Evolutionary conservation across 2,329 filamentous ascomycete genomes (phyloP).

Genomic region (Hymenoscyphus repandus): DNA sequence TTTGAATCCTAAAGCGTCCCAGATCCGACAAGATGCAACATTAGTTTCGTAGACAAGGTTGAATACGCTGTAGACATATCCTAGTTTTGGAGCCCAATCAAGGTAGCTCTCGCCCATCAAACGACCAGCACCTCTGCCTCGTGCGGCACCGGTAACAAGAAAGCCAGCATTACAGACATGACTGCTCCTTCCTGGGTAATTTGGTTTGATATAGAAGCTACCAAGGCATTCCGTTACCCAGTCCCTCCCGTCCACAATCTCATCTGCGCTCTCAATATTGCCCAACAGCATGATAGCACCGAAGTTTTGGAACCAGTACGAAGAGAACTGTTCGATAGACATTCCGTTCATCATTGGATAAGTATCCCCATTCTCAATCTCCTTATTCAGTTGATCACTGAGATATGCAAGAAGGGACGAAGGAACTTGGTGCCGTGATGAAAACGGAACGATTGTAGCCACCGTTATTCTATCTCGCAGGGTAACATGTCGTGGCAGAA

Average conservation of each 20-base stretch:
- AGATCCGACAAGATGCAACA: constrained; percentile 64
- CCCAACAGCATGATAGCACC: constrained; percentile 66
- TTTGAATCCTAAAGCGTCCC: constrained; percentile 71
- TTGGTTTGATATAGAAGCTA: constrained; percentile 69
- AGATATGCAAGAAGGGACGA: constrained; percentile 58
- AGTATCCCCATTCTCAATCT: constrained; percentile 68
- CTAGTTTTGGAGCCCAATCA: constrained; percentile 52
- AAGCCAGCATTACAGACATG: constrained; percentile 67
- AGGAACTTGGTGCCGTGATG: constrained; percentile 55
- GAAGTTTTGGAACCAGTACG: constrained; percentile 72
- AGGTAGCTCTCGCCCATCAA: constrained; percentile 53
- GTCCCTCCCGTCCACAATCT: constrained; percentile 45
- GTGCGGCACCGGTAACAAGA: constrained; percentile 48
- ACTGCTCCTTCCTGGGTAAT: constrained; percentile 68
- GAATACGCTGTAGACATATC: constrained; percentile 70
- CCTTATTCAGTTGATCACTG: constrained; percentile 61
- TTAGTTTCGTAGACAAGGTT: constrained; percentile 74
- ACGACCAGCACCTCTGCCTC: constrained; percentile 50
- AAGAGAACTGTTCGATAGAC: constrained; percentile 54
- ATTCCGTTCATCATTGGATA: constrained; percentile 65
- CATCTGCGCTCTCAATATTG: constrained; percentile 50
- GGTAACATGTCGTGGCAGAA: constrained; percentile 57
- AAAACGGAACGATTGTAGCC: constrained; percentile 65
- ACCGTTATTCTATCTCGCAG: constrained; percentile 62
- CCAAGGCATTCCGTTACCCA: constrained; percentile 64